These are phyloP conservation scores for Saturnispora hagleri DNA, from an alignment of 805 yeast genomes.

Conservation along the genomic window DNA sequence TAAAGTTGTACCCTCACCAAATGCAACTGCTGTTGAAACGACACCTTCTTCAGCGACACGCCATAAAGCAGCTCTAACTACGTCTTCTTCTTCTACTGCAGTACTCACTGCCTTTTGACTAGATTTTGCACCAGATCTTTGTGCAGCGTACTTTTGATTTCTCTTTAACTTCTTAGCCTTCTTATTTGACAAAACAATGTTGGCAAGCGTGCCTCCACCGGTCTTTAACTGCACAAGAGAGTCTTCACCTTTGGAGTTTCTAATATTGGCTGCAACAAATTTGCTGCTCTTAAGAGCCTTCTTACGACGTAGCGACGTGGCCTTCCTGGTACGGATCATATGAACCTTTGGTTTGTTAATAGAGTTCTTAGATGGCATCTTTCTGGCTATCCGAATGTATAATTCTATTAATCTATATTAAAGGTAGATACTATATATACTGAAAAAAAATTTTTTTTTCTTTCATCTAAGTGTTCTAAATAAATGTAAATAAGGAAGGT, in stretches of 20 bases:
- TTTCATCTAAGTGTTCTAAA: not conserved
- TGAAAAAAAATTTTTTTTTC: not conserved
- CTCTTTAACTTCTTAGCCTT: conserved; percentile 71
- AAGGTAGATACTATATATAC: not conserved
- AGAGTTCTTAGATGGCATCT: conserved; percentile 76
- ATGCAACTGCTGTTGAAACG: conserved; percentile 29
- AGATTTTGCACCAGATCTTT: conserved; percentile 38
- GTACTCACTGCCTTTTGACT: conserved; percentile 31
- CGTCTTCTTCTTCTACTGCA: conserved; percentile 34
- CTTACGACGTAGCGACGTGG: conserved; percentile 39
- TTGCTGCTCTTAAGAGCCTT: not conserved
- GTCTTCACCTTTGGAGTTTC: conserved; percentile 14
- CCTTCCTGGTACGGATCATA: conserved; percentile 43
- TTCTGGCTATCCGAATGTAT: not conserved
- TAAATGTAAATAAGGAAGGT: not conserved
- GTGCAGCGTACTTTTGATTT: conserved; percentile 59
- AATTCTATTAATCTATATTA: not conserved
- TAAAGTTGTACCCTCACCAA: conserved; percentile 74
- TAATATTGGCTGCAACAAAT: conserved; percentile 7
- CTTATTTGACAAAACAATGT: conserved; percentile 62
- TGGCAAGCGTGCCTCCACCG: conserved; percentile 32
- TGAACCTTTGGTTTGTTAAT: conserved; percentile 71
- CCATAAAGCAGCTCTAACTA: conserved; percentile 59
- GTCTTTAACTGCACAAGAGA: conserved; percentile 39
- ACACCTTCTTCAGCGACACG: conserved; percentile 54